Evolutionary conservation across 805 yeast genomes (phyloP), one percentile per base, ranked within the genome.

Genomic region (Starmera pachycereana): DNA sequence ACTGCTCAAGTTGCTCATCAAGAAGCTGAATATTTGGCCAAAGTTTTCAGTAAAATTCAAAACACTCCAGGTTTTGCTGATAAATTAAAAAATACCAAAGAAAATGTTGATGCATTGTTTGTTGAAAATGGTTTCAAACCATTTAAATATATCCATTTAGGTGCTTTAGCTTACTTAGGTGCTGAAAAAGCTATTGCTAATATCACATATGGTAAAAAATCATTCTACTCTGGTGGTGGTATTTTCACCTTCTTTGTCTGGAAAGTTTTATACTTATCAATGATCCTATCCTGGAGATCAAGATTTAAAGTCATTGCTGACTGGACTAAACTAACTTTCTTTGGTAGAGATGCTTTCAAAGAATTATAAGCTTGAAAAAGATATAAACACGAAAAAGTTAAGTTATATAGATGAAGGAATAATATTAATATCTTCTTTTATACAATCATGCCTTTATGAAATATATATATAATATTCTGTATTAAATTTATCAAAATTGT

Each of bases 1-100:
- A 89, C 97, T 42, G 97, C 97, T 27, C 97, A 89, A 70, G 96
- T 88, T 44, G 97, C 97, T 32, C 81, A 86, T 65, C 97, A 89
- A 70, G 82, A 87, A 65, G 97, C 96, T 53, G 71, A 71, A 43
- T 89, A 75, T 65, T 72, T 89, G 52, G 89, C 87, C 37, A 69
- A 71, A 37, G 74, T 76, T 49, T 82, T 89, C 61, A 76, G 74
- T 61, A 81, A 74, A 57, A 60, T 66, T 60, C 62, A 62, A n/a
- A 58, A 62, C 39, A 51, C 57, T 38, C 60, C 63, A 32, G 54
- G 52, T 39, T 61, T 66, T 55, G 67, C 64, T 47, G 45, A 66
- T 53, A 53, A 58, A 33, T 54, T 69, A 39, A 49, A 51, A 31
- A 41, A 50, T 12, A 52, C 55, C 39, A 61, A 55, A 16, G 65